Evolutionary conservation across 306 rosid genomes (phyloP), one percentile per base, ranked within the genome.

Genomic region (Cucurbita moschata): DNA sequence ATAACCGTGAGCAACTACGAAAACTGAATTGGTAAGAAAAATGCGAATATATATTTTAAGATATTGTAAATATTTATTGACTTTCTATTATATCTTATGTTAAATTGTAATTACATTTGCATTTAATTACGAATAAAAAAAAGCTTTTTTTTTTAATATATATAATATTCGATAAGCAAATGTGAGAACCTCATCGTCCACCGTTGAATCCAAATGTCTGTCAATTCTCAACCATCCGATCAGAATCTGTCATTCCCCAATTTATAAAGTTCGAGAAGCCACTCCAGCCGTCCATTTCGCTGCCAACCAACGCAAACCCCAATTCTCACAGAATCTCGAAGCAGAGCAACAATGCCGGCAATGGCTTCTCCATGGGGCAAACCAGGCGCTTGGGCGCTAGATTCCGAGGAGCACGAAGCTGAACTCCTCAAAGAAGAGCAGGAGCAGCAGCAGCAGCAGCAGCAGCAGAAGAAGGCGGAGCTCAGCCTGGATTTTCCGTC

Each of bases 361-460:
- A 86, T 92, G 7, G 84, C 82, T 50, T 84, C 96, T 84, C 86
- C 92, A 1, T 93, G 98, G 98, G 77, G 89, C 16, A 93, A 93
- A 42, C 94, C 98, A 26, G 94, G 97, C 10, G 96, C 97, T 3
- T 93, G 98, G 98, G 98, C 98, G 3, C 85, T 90, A 5, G 98
- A 87, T 18, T 57, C 97, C 5, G 97, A 93, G 53, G 83, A 86
- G 70, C 81, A 93, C 53, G 98, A 93, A 26, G 90, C 80, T 14
- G 89, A 90, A 54, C 92, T 93, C 52, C 68, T 73, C 3, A 15
- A 56, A 43, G 67, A 43, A 38, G n/a, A 42, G 50, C 37, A 50
- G 10, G 8, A 9, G 19, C 6, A 38, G 54, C 54, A 40, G 16
- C 15, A 54, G 54, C 54, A 40, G 16, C 15, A 54, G 26, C 26